A percentile compares a stretch with the other conserved stretches of the same genome.
phyloP scores from a whole-genome alignment of 306 rosid genomes.

The Myrica gale region DNA sequence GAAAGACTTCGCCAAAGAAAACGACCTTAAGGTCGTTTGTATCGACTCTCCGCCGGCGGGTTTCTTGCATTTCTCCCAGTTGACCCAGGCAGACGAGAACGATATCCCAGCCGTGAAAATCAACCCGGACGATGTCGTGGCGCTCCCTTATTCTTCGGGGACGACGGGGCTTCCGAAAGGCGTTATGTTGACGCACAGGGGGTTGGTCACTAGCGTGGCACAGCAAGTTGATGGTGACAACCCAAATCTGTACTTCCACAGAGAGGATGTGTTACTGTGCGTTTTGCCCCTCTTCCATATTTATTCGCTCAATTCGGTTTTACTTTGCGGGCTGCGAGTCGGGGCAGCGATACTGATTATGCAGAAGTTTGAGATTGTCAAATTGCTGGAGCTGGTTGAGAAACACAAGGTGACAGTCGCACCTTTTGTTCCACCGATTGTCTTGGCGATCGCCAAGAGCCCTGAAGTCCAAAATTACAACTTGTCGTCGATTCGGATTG shows the following conservation, averaged over 20 bases:
- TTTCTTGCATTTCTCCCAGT: constrained; percentile 32
- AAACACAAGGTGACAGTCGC: constrained; percentile 58
- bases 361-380: constrained; percentile 54
- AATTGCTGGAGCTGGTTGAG: constrained; percentile 43
- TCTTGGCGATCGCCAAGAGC: constrained; percentile 58
- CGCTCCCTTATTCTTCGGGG: constrained; percentile 76
- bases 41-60: constrained; percentile 24
- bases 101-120: constrained; percentile 53
- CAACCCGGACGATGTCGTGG: constrained; percentile 64
- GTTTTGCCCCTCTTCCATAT: constrained; percentile 81
- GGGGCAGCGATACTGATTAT: constrained; percentile 70
- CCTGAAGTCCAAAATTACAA: constrained; percentile 43
- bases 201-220: constrained; percentile 61
- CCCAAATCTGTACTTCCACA: constrained; percentile 49
- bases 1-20: constrained; percentile 29
- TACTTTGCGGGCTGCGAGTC: constrained; percentile 57
- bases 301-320: constrained; percentile 64
- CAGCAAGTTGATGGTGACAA: constrained; percentile 78
- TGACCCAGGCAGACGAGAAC: constrained; percentile 42
- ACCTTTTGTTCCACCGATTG: constrained; percentile 76
- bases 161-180: constrained; percentile 78
- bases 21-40: constrained; percentile 32
- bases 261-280: constrained; percentile 66
- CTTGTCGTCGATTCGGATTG: constrained; percentile 62
- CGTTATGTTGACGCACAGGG: constrained; percentile 69